A percentile compares a stretch with the other conserved stretches of the same genome.
phyloP scores from a whole-genome alignment of 2,329 filamentous ascomycete species.

The Colletotrichum sp. region DNA sequence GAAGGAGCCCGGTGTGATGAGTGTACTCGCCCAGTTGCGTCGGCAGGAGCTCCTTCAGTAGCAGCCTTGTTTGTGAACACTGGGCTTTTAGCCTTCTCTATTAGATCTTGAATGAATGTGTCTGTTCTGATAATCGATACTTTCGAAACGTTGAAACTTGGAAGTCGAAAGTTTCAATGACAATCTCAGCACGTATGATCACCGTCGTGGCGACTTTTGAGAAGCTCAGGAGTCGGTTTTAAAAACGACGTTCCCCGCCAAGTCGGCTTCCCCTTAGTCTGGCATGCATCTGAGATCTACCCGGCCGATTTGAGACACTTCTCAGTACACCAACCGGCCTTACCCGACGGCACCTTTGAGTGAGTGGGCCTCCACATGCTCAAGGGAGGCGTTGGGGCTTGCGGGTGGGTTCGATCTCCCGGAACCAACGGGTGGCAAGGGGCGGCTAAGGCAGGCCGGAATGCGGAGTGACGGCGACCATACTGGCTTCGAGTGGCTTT shows the following conservation, averaged over 20 bases:
- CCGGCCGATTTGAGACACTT: not conserved
- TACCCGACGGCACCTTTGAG: not conserved
- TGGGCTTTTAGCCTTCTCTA: not conserved
- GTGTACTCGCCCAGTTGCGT: not conserved
- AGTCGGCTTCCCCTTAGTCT: not conserved
- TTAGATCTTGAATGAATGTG: not conserved
- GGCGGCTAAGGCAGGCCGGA: not conserved
- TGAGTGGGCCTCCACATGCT: not conserved
- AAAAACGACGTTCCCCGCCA: not conserved
- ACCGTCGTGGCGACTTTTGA: not conserved
- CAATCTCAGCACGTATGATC: not conserved
- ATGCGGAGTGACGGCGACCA: not conserved
- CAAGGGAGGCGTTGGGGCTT: not conserved
- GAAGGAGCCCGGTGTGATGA: conserved; percentile 39
- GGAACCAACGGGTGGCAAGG: not conserved
- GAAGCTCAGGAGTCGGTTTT: not conserved
- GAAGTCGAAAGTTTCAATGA: not conserved
- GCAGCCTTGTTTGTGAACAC: not conserved
- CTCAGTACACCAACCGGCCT: not conserved
- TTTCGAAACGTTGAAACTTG: not conserved
- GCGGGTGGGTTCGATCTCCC: not conserved
- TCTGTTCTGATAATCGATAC: not conserved
- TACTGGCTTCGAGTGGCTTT: not conserved
- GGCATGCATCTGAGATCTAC: not conserved
- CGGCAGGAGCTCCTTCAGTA: not conserved